Percentiles rank a stretch among this genome's conserved stretches.
These are phyloP conservation scores for Solanum chmielewskii DNA, from an alignment of 257 asterid genomes.

Conservation along the genomic window DNA sequence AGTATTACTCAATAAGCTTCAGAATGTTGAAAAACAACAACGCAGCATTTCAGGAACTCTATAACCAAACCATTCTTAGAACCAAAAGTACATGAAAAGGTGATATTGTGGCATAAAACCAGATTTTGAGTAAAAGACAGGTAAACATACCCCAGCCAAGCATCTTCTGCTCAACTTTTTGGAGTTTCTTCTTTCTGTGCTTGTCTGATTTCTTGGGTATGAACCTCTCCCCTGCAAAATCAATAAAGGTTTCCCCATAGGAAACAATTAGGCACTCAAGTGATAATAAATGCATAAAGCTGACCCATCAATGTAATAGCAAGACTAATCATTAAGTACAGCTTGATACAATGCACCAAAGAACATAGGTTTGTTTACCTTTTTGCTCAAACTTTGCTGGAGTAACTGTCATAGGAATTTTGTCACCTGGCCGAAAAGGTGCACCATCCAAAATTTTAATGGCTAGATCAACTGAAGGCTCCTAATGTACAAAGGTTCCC, in stretches of 20 bases:
- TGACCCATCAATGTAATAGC: neutral
- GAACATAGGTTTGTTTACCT: conserved; percentile 31
- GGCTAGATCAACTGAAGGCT: conserved; percentile 92
- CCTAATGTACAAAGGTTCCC: conserved; percentile 27
- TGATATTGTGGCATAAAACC: neutral
- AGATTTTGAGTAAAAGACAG: neutral
- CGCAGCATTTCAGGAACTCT: neutral
- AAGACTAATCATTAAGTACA: neutral
- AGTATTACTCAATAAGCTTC: neutral
- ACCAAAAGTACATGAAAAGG: neutral
- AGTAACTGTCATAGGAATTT: conserved; percentile 66
- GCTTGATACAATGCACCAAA: conserved; percentile 2
- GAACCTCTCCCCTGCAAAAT: conserved; percentile 60
- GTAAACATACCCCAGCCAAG: conserved; percentile 89
- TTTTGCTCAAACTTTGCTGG: conserved; percentile 91
- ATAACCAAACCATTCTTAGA: neutral
- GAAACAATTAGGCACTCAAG: neutral
- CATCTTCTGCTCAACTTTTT: conserved; percentile 87
- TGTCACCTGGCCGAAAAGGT: conserved; percentile 70
- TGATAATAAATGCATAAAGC: neutral
- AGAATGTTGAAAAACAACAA: neutral
- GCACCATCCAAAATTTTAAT: conserved; percentile 77
- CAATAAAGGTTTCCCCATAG: neutral
- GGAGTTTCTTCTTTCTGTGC: conserved; percentile 77
- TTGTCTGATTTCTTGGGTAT: conserved; percentile 78